These are phyloP conservation scores for Phragmites australis DNA, from an alignment of 176 grass and related monocot species.

Conservation along the genomic window DNA sequence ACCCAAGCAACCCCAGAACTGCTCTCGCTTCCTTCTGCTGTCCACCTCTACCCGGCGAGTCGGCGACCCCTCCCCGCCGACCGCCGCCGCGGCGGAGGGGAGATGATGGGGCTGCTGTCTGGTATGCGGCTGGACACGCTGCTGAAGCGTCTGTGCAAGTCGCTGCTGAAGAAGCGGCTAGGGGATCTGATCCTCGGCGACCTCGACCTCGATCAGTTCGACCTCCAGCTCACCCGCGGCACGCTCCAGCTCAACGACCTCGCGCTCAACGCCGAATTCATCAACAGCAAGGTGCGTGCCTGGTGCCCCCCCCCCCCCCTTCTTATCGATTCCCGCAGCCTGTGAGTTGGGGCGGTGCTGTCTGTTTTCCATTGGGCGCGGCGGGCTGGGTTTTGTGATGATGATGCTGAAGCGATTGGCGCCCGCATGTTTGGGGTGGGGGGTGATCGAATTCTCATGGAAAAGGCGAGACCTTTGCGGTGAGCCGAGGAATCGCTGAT, in stretches of 20 bases:
- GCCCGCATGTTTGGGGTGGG: not conserved
- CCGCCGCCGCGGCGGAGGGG: not conserved
- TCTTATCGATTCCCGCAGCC: not conserved
- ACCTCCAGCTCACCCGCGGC: constrained; percentile 78
- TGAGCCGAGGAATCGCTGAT: not conserved
- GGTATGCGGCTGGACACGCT: constrained; percentile 50
- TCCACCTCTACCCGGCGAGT: not conserved
- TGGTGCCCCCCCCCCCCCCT: too few species aligned
- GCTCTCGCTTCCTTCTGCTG: not conserved
- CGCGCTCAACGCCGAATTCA: constrained; percentile 81
- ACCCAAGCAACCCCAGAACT: constrained; percentile 13
- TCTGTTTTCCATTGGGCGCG: not conserved
- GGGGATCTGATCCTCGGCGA: constrained; percentile 94
- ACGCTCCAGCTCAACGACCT: constrained; percentile 77
- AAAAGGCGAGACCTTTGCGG: not conserved
- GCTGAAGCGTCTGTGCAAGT: constrained; percentile 87
- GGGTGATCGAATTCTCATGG: not conserved
- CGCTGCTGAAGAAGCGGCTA: constrained; percentile 89
- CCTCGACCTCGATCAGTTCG: constrained; percentile 89
- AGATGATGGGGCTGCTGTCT: constrained; percentile 51
- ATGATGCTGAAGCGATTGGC: not conserved
- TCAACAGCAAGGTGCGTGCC: constrained; percentile 70
- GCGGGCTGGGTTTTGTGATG: not conserved
- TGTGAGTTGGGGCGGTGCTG: not conserved
- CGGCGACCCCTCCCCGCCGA: not conserved